Conservation (phyloP, 139 green algal genomes). For the Desmodesmus armatus region DNA sequence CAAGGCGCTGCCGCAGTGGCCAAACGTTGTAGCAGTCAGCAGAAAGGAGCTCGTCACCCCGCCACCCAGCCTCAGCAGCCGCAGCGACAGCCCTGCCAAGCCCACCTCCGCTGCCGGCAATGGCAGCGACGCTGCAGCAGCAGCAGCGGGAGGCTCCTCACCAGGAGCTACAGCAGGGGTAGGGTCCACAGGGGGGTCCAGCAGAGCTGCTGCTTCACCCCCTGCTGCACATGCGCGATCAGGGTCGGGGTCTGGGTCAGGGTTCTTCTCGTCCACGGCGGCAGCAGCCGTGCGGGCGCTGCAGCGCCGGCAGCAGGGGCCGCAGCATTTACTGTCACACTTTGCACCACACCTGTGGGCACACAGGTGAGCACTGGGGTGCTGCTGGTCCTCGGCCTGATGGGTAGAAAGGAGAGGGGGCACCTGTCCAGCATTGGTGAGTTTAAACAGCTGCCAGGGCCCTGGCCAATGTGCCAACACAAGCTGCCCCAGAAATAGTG, state of each 20-base stretch:
- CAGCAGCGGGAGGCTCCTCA: slow-evolving; percentile 5
- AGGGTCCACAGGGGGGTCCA: not conserved
- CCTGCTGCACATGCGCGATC: not conserved
- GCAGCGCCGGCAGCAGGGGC: slow-evolving; percentile 18
- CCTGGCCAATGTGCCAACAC: no score
- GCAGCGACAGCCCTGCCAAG: not conserved
- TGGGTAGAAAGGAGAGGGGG: no score
- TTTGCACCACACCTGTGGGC: slow-evolving; percentile 79
- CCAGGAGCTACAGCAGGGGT: not conserved
- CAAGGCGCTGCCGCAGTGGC: slow-evolving; percentile 78
- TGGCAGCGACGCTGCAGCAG: not conserved
- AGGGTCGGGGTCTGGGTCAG: not conserved
- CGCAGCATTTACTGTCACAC: slow-evolving; percentile 65
- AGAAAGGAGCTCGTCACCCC: slow-evolving; percentile 35
- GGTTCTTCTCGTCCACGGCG: not conserved
- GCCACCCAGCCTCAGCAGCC: not conserved
- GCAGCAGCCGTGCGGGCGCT: slow-evolving; percentile 24
- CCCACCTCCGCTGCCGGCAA: not conserved
- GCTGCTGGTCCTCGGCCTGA: no score
- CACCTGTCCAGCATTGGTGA: no score
- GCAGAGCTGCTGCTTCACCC: slow-evolving; percentile 6
- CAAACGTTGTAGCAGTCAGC: slow-evolving; percentile 79
- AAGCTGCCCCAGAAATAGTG: no score
- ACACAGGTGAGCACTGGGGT: slow-evolving; percentile 66
- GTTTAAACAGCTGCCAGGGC: no score